Conservation (phyloP, 345 rosid genomes). For the Alliaria petiolata region DNA sequence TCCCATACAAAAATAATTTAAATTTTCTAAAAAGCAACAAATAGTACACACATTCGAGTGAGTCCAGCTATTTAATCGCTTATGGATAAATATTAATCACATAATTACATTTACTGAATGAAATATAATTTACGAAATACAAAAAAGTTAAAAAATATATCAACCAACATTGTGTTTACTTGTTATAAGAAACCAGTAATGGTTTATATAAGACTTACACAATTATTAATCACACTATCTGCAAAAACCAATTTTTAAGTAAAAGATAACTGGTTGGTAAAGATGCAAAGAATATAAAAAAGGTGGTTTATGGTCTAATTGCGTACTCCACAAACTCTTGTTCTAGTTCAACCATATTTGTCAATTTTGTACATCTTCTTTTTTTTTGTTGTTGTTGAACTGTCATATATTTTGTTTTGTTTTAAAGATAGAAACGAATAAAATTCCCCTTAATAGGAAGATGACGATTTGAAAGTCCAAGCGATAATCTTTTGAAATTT, state of each 20-base stretch:
- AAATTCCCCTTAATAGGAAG: neutral
- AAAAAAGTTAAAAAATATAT: neutral
- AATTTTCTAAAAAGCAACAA: no score
- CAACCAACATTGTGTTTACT: neutral
- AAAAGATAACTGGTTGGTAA: neutral
- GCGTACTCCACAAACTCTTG: neutral
- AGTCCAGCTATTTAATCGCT: neutral
- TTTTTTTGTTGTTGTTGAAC: neutral
- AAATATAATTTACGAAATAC: neutral
- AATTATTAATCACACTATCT: neutral
- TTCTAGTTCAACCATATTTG: neutral
- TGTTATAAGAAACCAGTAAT: no score
- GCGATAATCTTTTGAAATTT: neutral
- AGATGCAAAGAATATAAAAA: slow-evolving; percentile 18
- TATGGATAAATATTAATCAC: no score
- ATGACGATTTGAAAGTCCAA: neutral
- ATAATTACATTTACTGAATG: no score
- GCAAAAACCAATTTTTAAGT: neutral
- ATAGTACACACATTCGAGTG: neutral
- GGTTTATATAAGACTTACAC: no score
- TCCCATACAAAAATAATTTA: neutral
- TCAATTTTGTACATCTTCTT: neutral
- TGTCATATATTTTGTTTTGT: neutral
- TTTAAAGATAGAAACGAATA: neutral
- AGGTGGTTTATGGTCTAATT: neutral